Percentiles rank a stretch among this genome's conserved stretches.
Evolutionary conservation across 805 yeast species (phyloP).

Genomic region (Blastobotrys terrestris): DNA sequence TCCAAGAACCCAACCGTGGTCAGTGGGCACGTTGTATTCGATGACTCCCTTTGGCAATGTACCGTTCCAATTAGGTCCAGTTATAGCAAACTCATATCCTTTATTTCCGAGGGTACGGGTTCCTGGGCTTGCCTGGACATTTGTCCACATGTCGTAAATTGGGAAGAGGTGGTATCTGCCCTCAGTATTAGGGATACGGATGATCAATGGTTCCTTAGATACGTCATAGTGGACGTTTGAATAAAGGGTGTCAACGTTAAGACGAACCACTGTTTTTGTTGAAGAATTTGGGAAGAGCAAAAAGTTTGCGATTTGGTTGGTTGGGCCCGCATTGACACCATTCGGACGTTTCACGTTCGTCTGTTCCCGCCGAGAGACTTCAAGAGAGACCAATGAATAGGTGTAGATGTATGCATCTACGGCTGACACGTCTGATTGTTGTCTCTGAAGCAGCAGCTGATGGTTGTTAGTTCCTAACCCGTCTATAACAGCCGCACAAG

Average conservation of each 20-base stretch:
- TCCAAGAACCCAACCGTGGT: not conserved
- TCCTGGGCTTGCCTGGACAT: not conserved
- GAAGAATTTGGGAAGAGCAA: not conserved
- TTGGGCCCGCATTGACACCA: not conserved
- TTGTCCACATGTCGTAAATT: not conserved
- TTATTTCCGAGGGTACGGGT: not conserved
- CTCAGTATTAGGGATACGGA: not conserved
- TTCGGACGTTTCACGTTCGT: not conserved
- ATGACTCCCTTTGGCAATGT: not conserved
- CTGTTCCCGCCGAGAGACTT: not conserved
- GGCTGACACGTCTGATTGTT: not conserved
- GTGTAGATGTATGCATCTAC: not conserved
- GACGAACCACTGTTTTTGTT: not conserved
- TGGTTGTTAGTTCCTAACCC: no score
- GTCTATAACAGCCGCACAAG: not conserved
- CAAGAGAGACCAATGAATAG: not conserved
- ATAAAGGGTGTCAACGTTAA: not conserved
- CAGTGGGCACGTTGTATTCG: not conserved
- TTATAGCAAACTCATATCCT: not conserved
- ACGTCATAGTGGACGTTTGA: not conserved
- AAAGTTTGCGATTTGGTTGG: not conserved
- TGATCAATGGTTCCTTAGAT: not conserved
- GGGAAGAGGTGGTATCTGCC: not conserved
- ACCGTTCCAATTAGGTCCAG: not conserved
- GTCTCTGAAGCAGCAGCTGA: no score